Conservation (phyloP, 306 rosid species). For the Prinsepia uniflora region DNA sequence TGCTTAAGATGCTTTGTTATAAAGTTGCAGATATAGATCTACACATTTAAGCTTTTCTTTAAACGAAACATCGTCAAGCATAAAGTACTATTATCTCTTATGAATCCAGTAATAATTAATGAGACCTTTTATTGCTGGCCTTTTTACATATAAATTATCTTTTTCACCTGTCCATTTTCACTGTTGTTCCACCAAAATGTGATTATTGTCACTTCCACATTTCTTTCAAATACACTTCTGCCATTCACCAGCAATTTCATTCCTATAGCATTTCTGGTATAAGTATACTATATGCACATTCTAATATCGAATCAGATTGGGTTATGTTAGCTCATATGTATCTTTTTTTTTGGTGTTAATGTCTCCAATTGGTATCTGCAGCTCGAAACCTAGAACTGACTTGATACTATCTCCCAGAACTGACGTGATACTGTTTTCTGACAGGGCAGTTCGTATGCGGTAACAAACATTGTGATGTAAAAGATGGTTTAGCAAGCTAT, state of each 20-base stretch:
- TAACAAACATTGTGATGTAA: conserved; percentile 74
- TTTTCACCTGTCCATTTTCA: neutral
- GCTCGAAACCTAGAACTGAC: conserved; percentile 26
- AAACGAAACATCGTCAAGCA: too few relatives aligned
- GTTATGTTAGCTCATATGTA: neutral
- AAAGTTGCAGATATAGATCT: too few relatives aligned
- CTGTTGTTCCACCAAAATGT: neutral
- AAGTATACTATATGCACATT: neutral
- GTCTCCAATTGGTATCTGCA: neutral
- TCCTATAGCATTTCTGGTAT: neutral
- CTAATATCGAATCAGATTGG: neutral
- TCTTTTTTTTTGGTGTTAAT: neutral
- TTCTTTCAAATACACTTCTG: neutral
- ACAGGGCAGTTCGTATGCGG: conserved; percentile 92
- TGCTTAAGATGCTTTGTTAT: too few relatives aligned
- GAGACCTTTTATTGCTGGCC: too few relatives aligned
- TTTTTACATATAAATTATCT: neutral
- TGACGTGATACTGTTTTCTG: conserved; percentile 32
- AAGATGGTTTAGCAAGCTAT: conserved; percentile 73
- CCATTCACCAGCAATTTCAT: neutral
- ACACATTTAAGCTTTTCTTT: too few relatives aligned
- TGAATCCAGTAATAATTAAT: too few relatives aligned
- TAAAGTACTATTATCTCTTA: too few relatives aligned
- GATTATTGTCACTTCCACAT: neutral
- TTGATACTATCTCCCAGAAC: too few relatives aligned